Evolutionary conservation across 257 asterid genomes (phyloP).

Genomic region (Fraxinus quadrangulata): DNA sequence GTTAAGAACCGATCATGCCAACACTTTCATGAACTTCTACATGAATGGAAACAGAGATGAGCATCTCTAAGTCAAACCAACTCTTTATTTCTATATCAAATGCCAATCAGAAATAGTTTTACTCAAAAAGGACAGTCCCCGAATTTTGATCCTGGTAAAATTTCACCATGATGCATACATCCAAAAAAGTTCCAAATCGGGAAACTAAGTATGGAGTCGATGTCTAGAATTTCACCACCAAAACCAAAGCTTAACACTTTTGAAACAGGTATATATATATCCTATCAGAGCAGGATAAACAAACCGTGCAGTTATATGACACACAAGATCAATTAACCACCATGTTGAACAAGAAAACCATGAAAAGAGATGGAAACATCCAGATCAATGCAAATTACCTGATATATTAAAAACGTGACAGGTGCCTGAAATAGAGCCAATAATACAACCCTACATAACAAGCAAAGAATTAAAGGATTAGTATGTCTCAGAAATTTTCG

Average conservation of each 20-base stretch:
- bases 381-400: constrained; percentile 42
- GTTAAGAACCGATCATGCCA: too few species aligned
- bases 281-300: not conserved
- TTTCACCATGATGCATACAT: not conserved
- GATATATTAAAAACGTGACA: constrained; percentile 67
- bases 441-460: constrained; percentile 67
- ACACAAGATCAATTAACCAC: not conserved
- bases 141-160: not conserved
- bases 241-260: not conserved
- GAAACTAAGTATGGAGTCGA: not conserved
- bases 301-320: not conserved
- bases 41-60: not conserved
- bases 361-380: not conserved
- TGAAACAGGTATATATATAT: not conserved
- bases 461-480: constrained; percentile 17
- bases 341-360: not conserved
- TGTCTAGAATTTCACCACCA: not conserved
- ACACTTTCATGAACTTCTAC: too few species aligned
- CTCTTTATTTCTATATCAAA: not conserved
- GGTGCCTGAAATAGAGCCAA: constrained; percentile 74
- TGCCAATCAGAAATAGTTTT: not conserved
- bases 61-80: too few species aligned
- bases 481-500: constrained; percentile 4
- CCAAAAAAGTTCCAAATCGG: not conserved
- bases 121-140: not conserved